These are phyloP conservation scores for Candida odintsovae DNA, from an alignment of 805 yeast species.

Conservation along the genomic window DNA sequence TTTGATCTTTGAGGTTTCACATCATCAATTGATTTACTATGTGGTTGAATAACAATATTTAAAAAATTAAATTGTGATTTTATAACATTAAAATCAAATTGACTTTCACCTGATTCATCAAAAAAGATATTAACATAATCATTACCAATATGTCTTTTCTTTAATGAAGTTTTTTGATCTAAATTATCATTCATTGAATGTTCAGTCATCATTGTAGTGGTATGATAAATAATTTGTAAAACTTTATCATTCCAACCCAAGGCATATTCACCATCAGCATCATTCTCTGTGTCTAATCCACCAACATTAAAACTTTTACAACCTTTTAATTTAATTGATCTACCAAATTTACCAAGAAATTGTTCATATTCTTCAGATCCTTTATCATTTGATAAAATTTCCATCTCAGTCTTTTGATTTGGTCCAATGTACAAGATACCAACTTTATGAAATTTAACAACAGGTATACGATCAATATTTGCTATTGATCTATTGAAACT, in stretches of 20 bases:
- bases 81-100: conserved; percentile 62
- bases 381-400: conserved; percentile 54
- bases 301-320: conserved; percentile 59
- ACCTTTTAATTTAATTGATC: conserved; percentile 48
- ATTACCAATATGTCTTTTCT: conserved; percentile 85
- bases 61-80: conserved; percentile 79
- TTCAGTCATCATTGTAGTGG: conserved; percentile 75
- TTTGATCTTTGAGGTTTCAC: conserved; percentile 8
- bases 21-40: conserved; percentile 26
- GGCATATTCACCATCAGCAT: conserved; percentile 72
- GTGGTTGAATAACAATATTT: conserved; percentile 73
- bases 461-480: conserved; percentile 69
- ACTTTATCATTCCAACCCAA: conserved; percentile 67
- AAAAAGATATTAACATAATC: conserved; percentile 75
- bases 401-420: conserved; percentile 56
- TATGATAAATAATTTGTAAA: conserved; percentile 69
- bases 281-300: conserved; percentile 68
- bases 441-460: conserved; percentile 70
- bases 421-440: conserved; percentile 74
- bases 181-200: conserved; percentile 37
- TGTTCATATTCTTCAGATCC: conserved; percentile 62
- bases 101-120: conserved; percentile 61
- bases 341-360: conserved; percentile 57
- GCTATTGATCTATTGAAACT: conserved; percentile 46
- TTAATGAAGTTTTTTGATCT: conserved; percentile 37